Percentiles rank a stretch among this genome's conserved stretches.
These are phyloP conservation scores for Lactarius pseudohatsudake DNA, from an alignment of 768 basidiomycete genomes.

Conservation along the genomic window DNA sequence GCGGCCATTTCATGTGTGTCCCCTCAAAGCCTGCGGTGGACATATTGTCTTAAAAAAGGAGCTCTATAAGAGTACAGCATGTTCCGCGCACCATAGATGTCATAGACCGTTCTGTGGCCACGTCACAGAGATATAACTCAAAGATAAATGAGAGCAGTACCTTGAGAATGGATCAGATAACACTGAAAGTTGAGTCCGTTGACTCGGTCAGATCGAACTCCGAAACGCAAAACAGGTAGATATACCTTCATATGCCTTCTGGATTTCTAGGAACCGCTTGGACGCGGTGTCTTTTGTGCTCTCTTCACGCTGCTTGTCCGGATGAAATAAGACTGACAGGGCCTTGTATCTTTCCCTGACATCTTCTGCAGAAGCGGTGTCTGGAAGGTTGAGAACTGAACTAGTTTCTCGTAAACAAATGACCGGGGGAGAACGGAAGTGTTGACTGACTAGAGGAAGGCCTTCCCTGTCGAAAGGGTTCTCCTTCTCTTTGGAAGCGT, in stretches of 20 bases:
- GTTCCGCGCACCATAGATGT: slow-evolving; percentile 26
- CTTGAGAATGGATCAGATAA: slow-evolving; percentile 30
- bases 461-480: slow-evolving; percentile 23
- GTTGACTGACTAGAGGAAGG: slow-evolving; percentile 30
- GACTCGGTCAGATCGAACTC: slow-evolving; percentile 6
- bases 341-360: slow-evolving; percentile 72
- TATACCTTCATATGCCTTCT: slow-evolving; percentile 80
- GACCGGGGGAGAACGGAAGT: not conserved
- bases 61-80: not conserved
- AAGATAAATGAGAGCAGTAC: slow-evolving; percentile 18
- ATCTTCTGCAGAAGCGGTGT: slow-evolving; percentile 60
- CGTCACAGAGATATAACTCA: slow-evolving; percentile 29
- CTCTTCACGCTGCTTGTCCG: slow-evolving; percentile 74
- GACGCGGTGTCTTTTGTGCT: slow-evolving; percentile 57
- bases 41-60: not conserved
- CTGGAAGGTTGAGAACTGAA: slow-evolving; percentile 69
- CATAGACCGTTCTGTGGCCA: slow-evolving; percentile 28
- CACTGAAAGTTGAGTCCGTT: slow-evolving; percentile 20
- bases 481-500: slow-evolving; percentile 7
- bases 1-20: slow-evolving; percentile 46
- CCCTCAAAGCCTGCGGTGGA: slow-evolving; percentile 38
- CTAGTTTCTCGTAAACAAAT: slow-evolving; percentile 36
- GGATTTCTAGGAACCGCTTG: slow-evolving; percentile 69
- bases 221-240: not conserved
- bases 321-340: slow-evolving; percentile 79